Base-by-base conservation (phyloP, 345 rosid genomes). In the Schrenkiella parvula region DNA sequence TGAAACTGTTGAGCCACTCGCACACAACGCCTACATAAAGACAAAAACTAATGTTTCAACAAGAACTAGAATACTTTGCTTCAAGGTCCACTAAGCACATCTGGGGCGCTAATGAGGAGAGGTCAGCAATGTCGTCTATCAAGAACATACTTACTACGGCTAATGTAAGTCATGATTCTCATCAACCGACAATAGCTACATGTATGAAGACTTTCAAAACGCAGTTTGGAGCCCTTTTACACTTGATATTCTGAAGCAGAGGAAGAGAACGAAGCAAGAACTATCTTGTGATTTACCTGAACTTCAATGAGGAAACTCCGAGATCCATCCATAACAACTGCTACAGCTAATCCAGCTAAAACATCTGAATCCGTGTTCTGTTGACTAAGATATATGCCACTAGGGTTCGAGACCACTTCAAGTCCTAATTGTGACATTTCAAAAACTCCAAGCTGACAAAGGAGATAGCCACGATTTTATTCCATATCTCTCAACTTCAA, bases 251-350 rank as follows among this genome's bases (percentile, higher is more conserved):
- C 10, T 60, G 57, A 68, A 17, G 69, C 29, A 60, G 53, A 34
- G 6, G 7, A 61, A 26, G 52, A 66, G 44, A 38, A 58, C 19
- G 32, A 50, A 39, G 34, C 37, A 9, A 9, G n/a, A 19, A 9
- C 22, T 51, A 22, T 58, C 54, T 22, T 22, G 41, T 58, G 22
- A 31, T 3, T 7, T 55, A 89, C 98, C 97, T 93, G 97, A 82
- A 93, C 82, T 80, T 93, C 95, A 53, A 91, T 79, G 32, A 91
- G 95, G 80, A 89, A 93, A 78, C 87, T 81, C 76, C 95, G 86
- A 60, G 92, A 85, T 71, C 97, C 97, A 80, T 93, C 97, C 88
- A 93, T 84, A 37, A 89, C 80, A 44, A 89, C 97, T 41, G 98
- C 87, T 68, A 91, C 86, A 76, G 98, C 98, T 58, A 88, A 75